phyloP scores from a whole-genome alignment of 176 grass and related monocot species.

The Oryza australiensis region DNA sequence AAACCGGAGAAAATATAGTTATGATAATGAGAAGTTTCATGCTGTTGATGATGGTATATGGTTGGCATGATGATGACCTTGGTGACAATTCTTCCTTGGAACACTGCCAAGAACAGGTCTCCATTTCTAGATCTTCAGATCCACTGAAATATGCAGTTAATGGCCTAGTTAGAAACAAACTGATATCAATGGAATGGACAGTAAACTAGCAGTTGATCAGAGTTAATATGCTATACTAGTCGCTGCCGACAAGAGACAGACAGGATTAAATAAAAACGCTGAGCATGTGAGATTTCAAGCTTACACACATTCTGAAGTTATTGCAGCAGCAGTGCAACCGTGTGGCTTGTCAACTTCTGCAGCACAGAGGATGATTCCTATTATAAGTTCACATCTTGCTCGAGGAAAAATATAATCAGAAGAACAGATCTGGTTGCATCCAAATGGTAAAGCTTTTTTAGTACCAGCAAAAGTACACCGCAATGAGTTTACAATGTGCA shows the following conservation, averaged over 20 bases:
- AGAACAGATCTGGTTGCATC: neutral
- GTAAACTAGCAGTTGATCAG: neutral
- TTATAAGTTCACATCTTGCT: neutral
- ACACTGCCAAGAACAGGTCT: conserved; percentile 22
- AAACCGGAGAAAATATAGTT: too few relatives aligned
- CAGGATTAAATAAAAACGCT: neutral
- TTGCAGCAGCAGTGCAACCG: neutral
- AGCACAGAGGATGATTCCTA: neutral
- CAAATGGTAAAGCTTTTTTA: conserved; percentile 29
- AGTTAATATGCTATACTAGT: neutral
- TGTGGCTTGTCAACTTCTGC: conserved; percentile 19
- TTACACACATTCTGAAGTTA: neutral
- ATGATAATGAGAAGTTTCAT: neutral
- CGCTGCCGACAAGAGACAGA: conserved; percentile 1
- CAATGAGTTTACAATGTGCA: neutral
- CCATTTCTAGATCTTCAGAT: conserved; percentile 38
- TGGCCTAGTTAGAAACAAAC: conserved; percentile 2
- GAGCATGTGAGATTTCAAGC: neutral
- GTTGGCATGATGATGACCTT: conserved; percentile 21
- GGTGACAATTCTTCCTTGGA: neutral
- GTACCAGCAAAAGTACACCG: neutral
- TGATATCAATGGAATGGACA: neutral
- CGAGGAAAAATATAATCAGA: neutral
- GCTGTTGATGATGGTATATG: conserved; percentile 17
- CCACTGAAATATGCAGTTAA: conserved; percentile 33